Percentiles rank a stretch among this genome's conserved stretches.
Conservation (phyloP, 2,329 filamentous ascomycete genomes). For the Colletotrichum lupini region DNA sequence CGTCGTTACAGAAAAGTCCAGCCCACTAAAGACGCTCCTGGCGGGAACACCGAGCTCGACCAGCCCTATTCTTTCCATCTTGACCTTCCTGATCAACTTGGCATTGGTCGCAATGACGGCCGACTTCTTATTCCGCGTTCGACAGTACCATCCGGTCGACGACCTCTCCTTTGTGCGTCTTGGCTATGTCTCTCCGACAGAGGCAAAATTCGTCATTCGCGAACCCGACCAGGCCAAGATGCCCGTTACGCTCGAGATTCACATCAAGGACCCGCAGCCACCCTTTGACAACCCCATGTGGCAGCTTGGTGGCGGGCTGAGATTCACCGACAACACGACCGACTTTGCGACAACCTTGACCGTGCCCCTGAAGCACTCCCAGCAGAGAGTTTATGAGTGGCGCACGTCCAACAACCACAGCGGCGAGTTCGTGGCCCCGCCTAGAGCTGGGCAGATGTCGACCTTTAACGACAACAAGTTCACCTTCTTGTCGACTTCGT, state of each 20-base stretch:
- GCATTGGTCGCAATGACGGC: constrained; percentile 74
- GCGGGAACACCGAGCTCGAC: constrained; percentile 80
- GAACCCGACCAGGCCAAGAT: constrained; percentile 82
- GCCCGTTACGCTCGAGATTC: constrained; percentile 78
- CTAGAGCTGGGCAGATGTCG: constrained; percentile 73
- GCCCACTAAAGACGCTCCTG: constrained; percentile 73
- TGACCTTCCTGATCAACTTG: constrained; percentile 79
- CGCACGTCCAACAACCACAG: constrained; percentile 86
- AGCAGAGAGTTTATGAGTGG: constrained; percentile 85
- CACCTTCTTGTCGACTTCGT: constrained; percentile 92
- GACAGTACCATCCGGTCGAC: constrained; percentile 74
- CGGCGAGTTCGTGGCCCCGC: constrained; percentile 83
- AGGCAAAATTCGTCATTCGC: constrained; percentile 84
- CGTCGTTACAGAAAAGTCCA: constrained; percentile 66
- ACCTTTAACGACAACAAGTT: constrained; percentile 75
- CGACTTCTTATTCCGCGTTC: constrained; percentile 83
- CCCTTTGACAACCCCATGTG: constrained; percentile 70
- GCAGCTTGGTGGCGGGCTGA: constrained; percentile 74
- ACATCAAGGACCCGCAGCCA: constrained; percentile 61
- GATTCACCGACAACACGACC: constrained; percentile 76
- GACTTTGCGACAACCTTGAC: constrained; percentile 83
- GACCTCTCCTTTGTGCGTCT: constrained; percentile 88
- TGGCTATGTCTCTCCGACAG: constrained; percentile 84
- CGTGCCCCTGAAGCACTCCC: constrained; percentile 71
- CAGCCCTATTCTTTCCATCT: constrained; percentile 72